Conservation (phyloP, 257 asterid genomes). For the Catharanthus roseus region DNA sequence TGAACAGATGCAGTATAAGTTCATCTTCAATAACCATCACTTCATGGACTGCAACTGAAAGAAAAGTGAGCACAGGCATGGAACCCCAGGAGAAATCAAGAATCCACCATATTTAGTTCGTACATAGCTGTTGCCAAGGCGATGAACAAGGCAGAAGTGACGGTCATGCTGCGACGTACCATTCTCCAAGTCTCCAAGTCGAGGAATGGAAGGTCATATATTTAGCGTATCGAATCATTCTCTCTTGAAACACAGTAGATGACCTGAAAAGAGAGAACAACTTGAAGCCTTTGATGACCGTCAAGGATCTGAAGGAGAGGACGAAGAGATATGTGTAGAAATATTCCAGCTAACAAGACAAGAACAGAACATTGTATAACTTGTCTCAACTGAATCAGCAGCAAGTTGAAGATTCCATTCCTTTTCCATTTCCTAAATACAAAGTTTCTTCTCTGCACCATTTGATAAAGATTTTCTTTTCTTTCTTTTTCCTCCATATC, state of each 20-base stretch:
- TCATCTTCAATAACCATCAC: neutral
- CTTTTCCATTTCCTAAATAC: neutral
- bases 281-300: neutral
- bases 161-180: neutral
- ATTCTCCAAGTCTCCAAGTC: neutral
- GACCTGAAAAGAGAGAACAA: neutral
- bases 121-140: neutral
- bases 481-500: no score
- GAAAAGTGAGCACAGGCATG: neutral
- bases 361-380: neutral
- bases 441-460: neutral
- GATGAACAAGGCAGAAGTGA: neutral
- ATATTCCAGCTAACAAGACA: neutral
- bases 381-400: neutral
- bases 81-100: neutral
- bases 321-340: neutral
- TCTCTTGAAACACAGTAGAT: neutral
- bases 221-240: neutral
- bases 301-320: no score
- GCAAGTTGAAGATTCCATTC: neutral
- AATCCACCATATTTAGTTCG: neutral
- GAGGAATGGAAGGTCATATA: neutral
- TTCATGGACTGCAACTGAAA: neutral
- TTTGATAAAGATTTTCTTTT: neutral
- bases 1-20: neutral